phyloP scores from a whole-genome alignment of 2,329 filamentous ascomycete species.

The Sclerotiophoma versabilis region DNA sequence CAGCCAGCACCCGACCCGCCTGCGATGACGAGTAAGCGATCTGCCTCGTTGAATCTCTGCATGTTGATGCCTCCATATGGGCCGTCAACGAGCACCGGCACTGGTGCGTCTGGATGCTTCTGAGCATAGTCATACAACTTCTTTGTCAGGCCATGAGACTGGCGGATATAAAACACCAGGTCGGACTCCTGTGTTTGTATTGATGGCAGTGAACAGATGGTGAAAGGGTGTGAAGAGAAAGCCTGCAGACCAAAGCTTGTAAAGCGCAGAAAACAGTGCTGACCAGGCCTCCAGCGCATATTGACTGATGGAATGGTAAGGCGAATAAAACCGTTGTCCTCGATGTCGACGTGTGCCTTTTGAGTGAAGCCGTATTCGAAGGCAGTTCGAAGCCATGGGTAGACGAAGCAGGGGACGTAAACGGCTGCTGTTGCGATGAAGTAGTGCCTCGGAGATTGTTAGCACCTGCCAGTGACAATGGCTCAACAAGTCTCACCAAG shows the following conservation, averaged over 20 bases:
- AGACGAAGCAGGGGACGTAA: slow-evolving; percentile 58
- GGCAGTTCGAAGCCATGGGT: slow-evolving; percentile 56
- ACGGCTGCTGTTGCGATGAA: slow-evolving; percentile 64
- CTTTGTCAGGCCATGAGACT: slow-evolving; percentile 59
- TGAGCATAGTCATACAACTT: slow-evolving; percentile 40
- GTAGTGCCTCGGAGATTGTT: slow-evolving; percentile 59
- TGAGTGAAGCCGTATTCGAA: slow-evolving; percentile 59
- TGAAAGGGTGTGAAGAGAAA: slow-evolving; percentile 62
- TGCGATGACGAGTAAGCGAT: slow-evolving; percentile 58
- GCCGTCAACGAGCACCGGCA: slow-evolving; percentile 63
- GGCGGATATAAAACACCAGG: slow-evolving; percentile 63
- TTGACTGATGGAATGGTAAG: slow-evolving; percentile 31
- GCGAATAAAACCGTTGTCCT: slow-evolving; percentile 30
- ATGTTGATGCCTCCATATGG: slow-evolving; percentile 63
- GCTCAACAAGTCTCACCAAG: slow-evolving; percentile 51
- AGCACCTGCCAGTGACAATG: background rate
- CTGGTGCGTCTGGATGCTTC: slow-evolving; percentile 26
- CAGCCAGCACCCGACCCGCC: slow-evolving; percentile 66
- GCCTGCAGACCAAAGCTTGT: slow-evolving; percentile 52
- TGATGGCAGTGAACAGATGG: slow-evolving; percentile 58
- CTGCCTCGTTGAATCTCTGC: slow-evolving; percentile 37
- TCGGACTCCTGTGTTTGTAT: slow-evolving; percentile 30
- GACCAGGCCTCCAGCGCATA: slow-evolving; percentile 59
- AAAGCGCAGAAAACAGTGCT: slow-evolving; percentile 65
- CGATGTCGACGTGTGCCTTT: slow-evolving; percentile 50